Conservation (phyloP, 2,329 filamentous ascomycete species). For the Fusarium tanahbumbuense region DNA sequence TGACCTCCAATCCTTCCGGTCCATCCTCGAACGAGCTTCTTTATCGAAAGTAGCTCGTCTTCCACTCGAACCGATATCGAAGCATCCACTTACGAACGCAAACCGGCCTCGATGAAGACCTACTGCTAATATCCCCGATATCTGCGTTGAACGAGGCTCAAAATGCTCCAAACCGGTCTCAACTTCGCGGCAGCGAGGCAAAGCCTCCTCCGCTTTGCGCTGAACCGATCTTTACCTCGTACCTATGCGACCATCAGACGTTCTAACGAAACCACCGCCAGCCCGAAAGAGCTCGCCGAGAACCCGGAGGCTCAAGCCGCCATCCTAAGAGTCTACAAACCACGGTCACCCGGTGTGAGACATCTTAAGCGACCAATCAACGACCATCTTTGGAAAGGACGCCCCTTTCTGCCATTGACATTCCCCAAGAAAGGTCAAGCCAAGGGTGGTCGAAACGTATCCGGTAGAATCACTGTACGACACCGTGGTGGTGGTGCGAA, state of each 20-base stretch:
- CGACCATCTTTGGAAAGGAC: slow-evolving; percentile 95
- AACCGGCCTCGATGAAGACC: slow-evolving; percentile 31
- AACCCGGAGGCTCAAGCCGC: slow-evolving; percentile 51
- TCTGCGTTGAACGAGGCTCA: slow-evolving; percentile 1
- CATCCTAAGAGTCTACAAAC: slow-evolving; percentile 86
- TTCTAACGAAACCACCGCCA: slow-evolving; percentile 35
- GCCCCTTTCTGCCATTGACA: slow-evolving; percentile 84
- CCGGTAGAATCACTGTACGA: slow-evolving; percentile 85
- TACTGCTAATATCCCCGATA: slow-evolving; percentile 2
- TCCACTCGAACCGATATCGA: slow-evolving; percentile 32
- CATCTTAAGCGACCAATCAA: slow-evolving; percentile 94
- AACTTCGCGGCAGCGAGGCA: slow-evolving; percentile 47
- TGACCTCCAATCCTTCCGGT: slow-evolving; percentile 18
- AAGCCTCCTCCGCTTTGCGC: slow-evolving; percentile 46
- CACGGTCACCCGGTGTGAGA: slow-evolving; percentile 89
- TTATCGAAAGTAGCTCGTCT: slow-evolving; percentile 23
- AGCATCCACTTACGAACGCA: slow-evolving; percentile 12
- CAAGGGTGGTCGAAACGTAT: slow-evolving; percentile 92
- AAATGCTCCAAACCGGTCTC: slow-evolving; percentile 50
- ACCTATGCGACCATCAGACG: slow-evolving; percentile 48
- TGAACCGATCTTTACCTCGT: slow-evolving; percentile 45
- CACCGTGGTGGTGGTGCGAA: slow-evolving; percentile 94
- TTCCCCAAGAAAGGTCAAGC: slow-evolving; percentile 92
- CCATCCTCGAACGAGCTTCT: slow-evolving; percentile 19
- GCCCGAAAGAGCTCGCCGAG: slow-evolving; percentile 44